Percentiles rank a stretch among this genome's conserved stretches.
Conservation (phyloP, 345 rosid species). For the Pistacia vera region DNA sequence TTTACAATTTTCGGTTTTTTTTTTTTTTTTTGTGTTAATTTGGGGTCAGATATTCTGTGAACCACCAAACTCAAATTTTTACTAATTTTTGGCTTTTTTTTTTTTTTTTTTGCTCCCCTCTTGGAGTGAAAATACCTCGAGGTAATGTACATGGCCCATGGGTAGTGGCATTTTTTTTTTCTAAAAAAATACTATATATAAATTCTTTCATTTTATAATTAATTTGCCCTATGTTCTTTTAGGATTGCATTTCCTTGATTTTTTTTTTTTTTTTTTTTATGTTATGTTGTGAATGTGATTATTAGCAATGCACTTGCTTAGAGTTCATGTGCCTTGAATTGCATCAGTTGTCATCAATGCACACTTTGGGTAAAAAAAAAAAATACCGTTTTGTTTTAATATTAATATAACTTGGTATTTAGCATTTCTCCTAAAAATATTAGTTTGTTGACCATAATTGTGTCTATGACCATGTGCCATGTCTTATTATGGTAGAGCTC, state of each 20-base stretch:
- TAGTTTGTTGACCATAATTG: background rate
- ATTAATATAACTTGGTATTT: background rate
- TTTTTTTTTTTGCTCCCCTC: conserved; percentile 13
- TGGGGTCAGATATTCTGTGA: conserved; percentile 20
- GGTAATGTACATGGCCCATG: conserved; percentile 57
- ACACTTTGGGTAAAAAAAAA: background rate
- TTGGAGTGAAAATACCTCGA: conserved; percentile 22
- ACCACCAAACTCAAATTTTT: conserved; percentile 19
- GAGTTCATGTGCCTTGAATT: background rate
- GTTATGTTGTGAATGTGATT: background rate
- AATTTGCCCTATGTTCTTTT: background rate
- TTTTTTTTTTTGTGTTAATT: background rate
- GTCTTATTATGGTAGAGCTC: background rate
- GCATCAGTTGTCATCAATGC: background rate
- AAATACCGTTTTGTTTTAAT: background rate
- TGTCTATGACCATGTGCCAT: background rate
- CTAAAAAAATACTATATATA: conserved; percentile 37
- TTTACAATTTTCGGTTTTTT: background rate
- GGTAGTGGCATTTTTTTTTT: conserved; percentile 31
- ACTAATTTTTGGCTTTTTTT: background rate
- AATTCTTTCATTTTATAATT: conserved; percentile 48
- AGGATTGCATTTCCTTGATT: background rate
- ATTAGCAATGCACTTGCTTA: background rate
- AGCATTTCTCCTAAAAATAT: too few relatives aligned
- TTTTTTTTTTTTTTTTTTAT: background rate